Base-by-base conservation (phyloP, 2,329 filamentous ascomycete species). In the Pseudogymnoascus sp. region DNA sequence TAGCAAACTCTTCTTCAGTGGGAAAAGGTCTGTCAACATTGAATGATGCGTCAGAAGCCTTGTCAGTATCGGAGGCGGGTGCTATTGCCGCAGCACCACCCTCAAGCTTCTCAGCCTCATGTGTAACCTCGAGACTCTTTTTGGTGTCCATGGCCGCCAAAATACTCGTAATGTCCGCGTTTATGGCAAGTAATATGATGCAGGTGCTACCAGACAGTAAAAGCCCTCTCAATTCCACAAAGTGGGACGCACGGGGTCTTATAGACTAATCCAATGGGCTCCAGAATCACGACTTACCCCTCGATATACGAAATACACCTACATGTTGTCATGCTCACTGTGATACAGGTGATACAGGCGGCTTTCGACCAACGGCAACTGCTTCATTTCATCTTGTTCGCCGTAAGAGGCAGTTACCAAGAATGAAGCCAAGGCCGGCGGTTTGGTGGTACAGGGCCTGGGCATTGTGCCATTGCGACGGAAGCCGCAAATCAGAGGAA, bases 1-100 rank as follows among this genome's bases (percentile, higher is more conserved):
- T 86, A 14, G 67, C 71, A 62, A 86, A 72, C 65, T 89, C 86
- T 71, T 88, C 84, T 46, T 83, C 80, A 6, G 84, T 88, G 2
- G 85, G 85, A 26, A 64, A 65, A 6, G 41, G 62, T 28, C 11
- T 56, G n/a, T 56, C 50, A 11, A 3, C 28, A 33, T 56, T 14
- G 64, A 64, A 60, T 60, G 60, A 60, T 33, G 38, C 60, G 35
- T 59, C 28, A 24, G 53, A 26, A n/a, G 50, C 35, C 35, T 65
- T 65, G 26, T 63, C 41, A 11, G 46, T 50, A 12, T 53, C 37
- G 46, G 65, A 66, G 16, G 33, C 7, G n/a, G 28, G 22, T 8
- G 50, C 56, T 4, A 19, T 16, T 14, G 12, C 41, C 8, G 43
- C 60, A 16, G 60, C 33, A 10, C 24, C 50, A 26, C 53, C 53